These are phyloP conservation scores for Plantago ovata DNA, from an alignment of 257 asterid species.

Conservation along the genomic window DNA sequence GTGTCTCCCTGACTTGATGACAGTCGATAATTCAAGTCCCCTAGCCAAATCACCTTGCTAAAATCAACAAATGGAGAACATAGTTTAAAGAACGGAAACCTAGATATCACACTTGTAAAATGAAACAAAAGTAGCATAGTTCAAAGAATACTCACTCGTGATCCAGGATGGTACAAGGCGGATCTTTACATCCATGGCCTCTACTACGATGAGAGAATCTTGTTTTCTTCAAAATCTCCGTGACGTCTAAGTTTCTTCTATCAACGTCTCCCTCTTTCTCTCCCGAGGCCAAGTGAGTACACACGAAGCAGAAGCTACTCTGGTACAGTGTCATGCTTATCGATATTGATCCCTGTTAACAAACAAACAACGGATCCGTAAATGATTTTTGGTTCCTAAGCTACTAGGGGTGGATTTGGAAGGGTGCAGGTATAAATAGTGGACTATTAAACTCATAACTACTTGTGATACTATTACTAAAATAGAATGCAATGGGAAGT, in stretches of 20 bases:
- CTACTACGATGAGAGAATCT: constrained; percentile 37
- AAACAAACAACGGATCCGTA: background rate
- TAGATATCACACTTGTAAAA: background rate
- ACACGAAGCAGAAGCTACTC: constrained; percentile 68
- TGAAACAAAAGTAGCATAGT: background rate
- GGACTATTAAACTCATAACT: too few species aligned
- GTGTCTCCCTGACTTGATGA: constrained; percentile 40
- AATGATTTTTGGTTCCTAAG: background rate
- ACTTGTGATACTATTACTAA: too few species aligned
- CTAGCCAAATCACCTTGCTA: constrained; percentile 85
- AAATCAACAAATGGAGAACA: constrained; percentile 1
- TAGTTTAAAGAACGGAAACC: background rate
- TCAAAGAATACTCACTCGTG: constrained; percentile 51
- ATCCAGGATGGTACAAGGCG: constrained; percentile 45
- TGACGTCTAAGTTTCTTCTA: constrained; percentile 62
- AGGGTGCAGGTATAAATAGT: too few species aligned
- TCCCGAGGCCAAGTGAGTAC: constrained; percentile 84
- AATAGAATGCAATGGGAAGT: too few species aligned
- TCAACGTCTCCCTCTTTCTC: constrained; percentile 64
- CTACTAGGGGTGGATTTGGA: too few species aligned
- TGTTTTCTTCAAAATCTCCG: constrained; percentile 61
- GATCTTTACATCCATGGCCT: constrained; percentile 19
- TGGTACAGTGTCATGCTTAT: constrained; percentile 60
- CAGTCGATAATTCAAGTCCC: constrained; percentile 86
- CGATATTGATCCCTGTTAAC: constrained; percentile 62